Evolutionary conservation across 352 stramenopile species (phyloP), one percentile per base, ranked within the genome.

Genomic region (Phytophthora hibernalis): DNA sequence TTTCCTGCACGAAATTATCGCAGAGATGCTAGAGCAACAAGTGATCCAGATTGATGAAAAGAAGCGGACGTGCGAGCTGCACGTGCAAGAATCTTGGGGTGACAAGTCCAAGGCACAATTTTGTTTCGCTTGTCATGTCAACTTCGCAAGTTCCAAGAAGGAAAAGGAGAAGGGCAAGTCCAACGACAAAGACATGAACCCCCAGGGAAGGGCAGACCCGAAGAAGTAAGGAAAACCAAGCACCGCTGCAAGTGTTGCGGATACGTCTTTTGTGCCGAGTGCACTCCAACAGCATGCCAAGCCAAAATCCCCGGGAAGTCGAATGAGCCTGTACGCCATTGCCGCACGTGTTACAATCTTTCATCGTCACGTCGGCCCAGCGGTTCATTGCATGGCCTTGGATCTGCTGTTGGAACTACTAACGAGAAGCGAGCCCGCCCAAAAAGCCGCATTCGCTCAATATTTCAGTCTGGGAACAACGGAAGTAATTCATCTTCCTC

Each of bases 1-100:
- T 5, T 95, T 96, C 58, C 59, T 96, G 9, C 72, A 85, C 54
- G 87, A 96, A 40, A 89, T 96, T n/a, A 90, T 96, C 21, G 70
- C 71, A n/a, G 85, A 93, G 44, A 93, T 96, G 87, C 54, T 74
- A 20, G 76, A 87, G 20, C 85, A 94, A 31, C 72, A 92, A 85
- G 83, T 90, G 60, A 90, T 95, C 40, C 72, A 80, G 38, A 71
- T 94, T 12, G 81, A 96, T 50, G 63, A 74, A 31, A 82, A 73
- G 20, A 87, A 74, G 16, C 74, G 74, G 15, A 83, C 68, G 38
- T 96, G 87, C 33, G 76, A 82, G 49, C 61, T 93, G 47, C 82
- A 90, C 50, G 85, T 94, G 3, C 88, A 96, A 56, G 77, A 91
- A 61, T 68, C 88, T n/a, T 90, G 85, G 77, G 87, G 74, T 20